phyloP scores from a whole-genome alignment of 129 eudicot genomes.

The Calendula officinalis region DNA sequence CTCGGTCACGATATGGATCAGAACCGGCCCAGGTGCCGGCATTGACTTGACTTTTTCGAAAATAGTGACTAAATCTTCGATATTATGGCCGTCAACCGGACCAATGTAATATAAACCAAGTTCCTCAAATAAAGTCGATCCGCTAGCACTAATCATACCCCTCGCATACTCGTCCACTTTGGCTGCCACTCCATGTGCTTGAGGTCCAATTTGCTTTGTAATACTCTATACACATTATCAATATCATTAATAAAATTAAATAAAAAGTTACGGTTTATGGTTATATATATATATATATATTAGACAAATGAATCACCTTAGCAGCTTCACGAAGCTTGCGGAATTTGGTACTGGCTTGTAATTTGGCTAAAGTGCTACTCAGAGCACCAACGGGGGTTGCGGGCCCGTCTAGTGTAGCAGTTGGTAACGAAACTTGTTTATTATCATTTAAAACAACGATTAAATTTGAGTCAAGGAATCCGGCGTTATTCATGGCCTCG shows the following conservation, averaged over 20 bases:
- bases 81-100: conserved; percentile 73
- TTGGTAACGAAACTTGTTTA: conserved; percentile 87
- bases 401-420: conserved; percentile 93
- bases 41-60: conserved; percentile 57
- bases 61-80: conserved; percentile 63
- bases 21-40: conserved; percentile 84
- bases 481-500: conserved; percentile 90
- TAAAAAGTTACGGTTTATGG: too few relatives aligned
- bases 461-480: conserved; percentile 73
- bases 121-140: conserved; percentile 70
- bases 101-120: conserved; percentile 82
- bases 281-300: not conserved
- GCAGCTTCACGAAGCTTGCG: conserved; percentile 88
- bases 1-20: conserved; percentile 78
- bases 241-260: not conserved
- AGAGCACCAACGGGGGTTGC: conserved; percentile 98
- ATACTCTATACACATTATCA: conserved; percentile 36
- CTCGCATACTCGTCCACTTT: conserved; percentile 83
- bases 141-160: conserved; percentile 70
- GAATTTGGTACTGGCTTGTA: conserved; percentile 77
- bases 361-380: conserved; percentile 61
- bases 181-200: conserved; percentile 83
- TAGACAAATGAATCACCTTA: conserved; percentile 40
- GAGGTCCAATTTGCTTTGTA: conserved; percentile 85
- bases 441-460: conserved; percentile 87